Conservation (phyloP, 2,329 filamentous ascomycete genomes). For the Fusarium verrucosum region DNA sequence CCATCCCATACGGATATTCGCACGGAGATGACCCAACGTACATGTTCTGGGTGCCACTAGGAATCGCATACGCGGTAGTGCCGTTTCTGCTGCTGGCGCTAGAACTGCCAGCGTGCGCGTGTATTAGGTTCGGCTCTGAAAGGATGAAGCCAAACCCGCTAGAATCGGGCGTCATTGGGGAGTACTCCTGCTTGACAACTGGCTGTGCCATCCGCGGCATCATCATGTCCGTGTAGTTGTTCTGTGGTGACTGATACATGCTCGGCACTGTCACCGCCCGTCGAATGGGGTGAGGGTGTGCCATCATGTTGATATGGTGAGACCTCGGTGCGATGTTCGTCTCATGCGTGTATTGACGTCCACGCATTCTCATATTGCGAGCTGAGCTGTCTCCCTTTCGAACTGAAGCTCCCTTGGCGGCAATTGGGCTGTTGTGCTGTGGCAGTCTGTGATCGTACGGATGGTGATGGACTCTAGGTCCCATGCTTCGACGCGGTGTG, state of each 20-base stretch:
- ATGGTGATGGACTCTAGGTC: constrained; percentile 24
- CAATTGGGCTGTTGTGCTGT: constrained; percentile 41
- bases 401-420: constrained; percentile 47
- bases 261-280: constrained; percentile 35
- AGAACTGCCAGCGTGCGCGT: constrained; percentile 22
- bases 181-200: constrained; percentile 34
- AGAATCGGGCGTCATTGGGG: constrained; percentile 37
- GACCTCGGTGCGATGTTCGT: constrained; percentile 37
- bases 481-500: constrained; percentile 41
- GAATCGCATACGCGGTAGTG: constrained; percentile 31
- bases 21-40: constrained; percentile 35
- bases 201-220: constrained; percentile 34
- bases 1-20: constrained; percentile 42
- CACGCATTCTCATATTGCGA: constrained; percentile 41
- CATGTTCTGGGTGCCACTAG: constrained; percentile 30
- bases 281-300: constrained; percentile 24
- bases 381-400: constrained; percentile 49
- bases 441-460: constrained; percentile 29
- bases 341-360: constrained; percentile 35
- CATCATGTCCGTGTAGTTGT: constrained; percentile 36
- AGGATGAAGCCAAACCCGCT: constrained; percentile 36
- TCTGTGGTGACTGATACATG: constrained; percentile 33
- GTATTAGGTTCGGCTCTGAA: constrained; percentile 32
- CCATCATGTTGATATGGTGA: constrained; percentile 24
- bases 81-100: constrained; percentile 17